Conservation (phyloP, 73 alveolate genomes). For the Stentor coeruleus region DNA sequence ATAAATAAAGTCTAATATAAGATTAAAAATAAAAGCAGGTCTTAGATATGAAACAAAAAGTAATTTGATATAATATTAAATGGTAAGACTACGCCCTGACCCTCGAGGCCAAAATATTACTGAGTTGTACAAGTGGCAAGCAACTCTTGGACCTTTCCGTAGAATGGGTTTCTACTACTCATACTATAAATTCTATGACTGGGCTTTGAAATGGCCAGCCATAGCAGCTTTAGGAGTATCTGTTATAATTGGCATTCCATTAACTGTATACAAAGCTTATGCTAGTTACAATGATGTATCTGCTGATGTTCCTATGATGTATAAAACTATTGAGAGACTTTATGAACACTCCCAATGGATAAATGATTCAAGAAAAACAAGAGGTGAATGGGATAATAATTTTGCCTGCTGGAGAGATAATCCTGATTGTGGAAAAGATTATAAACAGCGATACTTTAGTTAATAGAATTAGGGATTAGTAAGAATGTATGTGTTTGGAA, state of each 20-base stretch:
- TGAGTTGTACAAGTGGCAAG: slow-evolving; percentile 11
- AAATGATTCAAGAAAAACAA: neutral
- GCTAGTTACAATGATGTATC: neutral
- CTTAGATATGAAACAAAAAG: too few species aligned
- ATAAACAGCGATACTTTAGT: slow-evolving; percentile 1
- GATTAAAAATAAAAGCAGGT: too few species aligned
- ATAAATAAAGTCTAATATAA: too few species aligned
- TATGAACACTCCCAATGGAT: neutral
- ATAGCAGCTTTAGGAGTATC: too few species aligned
- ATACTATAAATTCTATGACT: neutral
- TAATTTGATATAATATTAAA: too few species aligned
- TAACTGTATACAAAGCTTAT: neutral
- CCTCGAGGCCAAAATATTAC: neutral
- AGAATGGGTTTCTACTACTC: neutral
- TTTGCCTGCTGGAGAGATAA: slow-evolving; percentile 10
- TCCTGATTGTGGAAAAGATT: slow-evolving; percentile 26
- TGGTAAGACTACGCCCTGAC: slow-evolving; percentile 20
- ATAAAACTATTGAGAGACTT: neutral
- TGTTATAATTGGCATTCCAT: too few species aligned
- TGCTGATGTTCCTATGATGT: neutral
- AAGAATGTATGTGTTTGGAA: too few species aligned
- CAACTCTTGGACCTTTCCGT: neutral
- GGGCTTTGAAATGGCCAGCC: neutral
- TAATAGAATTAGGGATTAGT: too few species aligned
- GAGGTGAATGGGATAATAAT: slow-evolving; percentile 23